Evolutionary conservation across 306 rosid species (phyloP).

Genomic region (Mimosa pudica): DNA sequence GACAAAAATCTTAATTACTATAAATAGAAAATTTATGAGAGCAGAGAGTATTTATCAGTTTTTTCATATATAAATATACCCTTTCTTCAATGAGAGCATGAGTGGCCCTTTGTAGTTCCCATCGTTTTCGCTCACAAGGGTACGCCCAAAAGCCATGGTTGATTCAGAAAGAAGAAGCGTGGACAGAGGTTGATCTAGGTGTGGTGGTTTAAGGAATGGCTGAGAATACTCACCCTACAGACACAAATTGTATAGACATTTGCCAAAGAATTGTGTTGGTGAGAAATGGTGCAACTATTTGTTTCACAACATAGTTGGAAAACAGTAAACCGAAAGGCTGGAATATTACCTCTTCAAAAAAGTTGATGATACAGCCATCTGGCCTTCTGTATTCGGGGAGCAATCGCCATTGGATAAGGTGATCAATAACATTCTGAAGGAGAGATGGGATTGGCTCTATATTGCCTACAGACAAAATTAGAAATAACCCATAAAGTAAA

Average conservation of each 20-base stretch:
- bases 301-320: slow-evolving; percentile 35
- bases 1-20: slow-evolving; percentile 40
- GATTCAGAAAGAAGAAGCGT: slow-evolving; percentile 91
- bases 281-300: slow-evolving; percentile 29
- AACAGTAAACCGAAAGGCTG: slow-evolving; percentile 35
- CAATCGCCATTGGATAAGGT: slow-evolving; percentile 90
- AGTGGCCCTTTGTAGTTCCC: slow-evolving; percentile 98
- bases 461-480: slow-evolving; percentile 51
- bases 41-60: slow-evolving; percentile 40
- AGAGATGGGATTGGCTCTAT: slow-evolving; percentile 90
- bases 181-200: slow-evolving; percentile 92
- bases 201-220: slow-evolving; percentile 98
- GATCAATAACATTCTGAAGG: slow-evolving; percentile 81
- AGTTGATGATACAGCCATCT: slow-evolving; percentile 89
- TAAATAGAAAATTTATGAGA: slow-evolving; percentile 36
- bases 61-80: slow-evolving; percentile 55
- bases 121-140: slow-evolving; percentile 76
- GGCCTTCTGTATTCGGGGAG: slow-evolving; percentile 97
- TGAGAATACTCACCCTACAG: slow-evolving; percentile 88
- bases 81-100: slow-evolving; percentile 78
- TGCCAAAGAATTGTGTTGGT: slow-evolving; percentile 18
- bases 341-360: slow-evolving; percentile 86
- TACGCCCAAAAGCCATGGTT: slow-evolving; percentile 91
- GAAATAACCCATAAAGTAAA: neutral
- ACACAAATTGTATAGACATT: slow-evolving; percentile 9